Percentiles rank a stretch among this genome's conserved stretches.
Evolutionary conservation across 768 basidiomycete genomes (phyloP).

Genomic region (Porphyrellus cyaneotinctus): DNA sequence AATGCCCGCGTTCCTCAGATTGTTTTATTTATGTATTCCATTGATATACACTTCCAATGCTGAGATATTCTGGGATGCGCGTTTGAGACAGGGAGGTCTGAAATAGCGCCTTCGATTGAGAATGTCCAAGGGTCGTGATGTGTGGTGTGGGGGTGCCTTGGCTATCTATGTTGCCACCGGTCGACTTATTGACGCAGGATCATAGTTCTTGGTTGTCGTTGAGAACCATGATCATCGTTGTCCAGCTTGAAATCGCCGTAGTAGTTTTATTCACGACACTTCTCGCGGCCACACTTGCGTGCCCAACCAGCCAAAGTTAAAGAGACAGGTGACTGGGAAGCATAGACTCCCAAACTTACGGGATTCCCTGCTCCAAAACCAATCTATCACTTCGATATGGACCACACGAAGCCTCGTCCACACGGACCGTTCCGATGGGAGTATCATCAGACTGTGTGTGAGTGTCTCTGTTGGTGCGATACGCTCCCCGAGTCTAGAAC

Average conservation of each 20-base stretch:
- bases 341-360: constrained; percentile 35
- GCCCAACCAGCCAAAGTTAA: constrained; percentile 7
- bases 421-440: constrained; percentile 56
- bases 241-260: not conserved
- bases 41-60: not conserved
- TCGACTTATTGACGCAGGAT: no score
- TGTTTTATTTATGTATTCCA: not conserved
- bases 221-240: constrained; percentile 7
- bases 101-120: no score
- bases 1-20: not conserved
- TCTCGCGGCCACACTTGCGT: constrained; percentile 1
- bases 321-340: constrained; percentile 1
- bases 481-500: not conserved
- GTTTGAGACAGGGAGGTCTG: not conserved
- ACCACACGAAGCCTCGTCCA: constrained; percentile 42
- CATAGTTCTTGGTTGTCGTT: not conserved
- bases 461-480: constrained; percentile 3
- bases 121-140: no score
- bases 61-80: not conserved
- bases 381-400: constrained; percentile 40
- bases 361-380: constrained; percentile 43
- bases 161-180: no score
- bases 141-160: no score
- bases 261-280: constrained; percentile 1
- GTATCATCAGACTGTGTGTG: constrained; percentile 57